Conservation (phyloP, 73 alveolate species). For the Symbiodinium pilosum region DNA sequence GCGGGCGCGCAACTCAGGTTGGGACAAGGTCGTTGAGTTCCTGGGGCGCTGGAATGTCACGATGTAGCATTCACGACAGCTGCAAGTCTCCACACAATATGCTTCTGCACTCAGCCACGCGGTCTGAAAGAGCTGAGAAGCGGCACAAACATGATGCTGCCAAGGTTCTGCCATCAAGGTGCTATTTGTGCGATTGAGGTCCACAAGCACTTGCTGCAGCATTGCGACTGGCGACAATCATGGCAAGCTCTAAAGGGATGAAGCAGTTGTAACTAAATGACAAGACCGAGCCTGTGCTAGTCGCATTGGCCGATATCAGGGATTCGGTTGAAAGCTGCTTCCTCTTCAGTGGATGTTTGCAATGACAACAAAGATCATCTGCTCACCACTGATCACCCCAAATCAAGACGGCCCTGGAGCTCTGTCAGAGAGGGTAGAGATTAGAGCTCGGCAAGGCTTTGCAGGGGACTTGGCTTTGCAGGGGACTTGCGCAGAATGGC, state of each 20-base stretch:
- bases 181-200: neutral
- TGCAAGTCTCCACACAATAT: too few species aligned
- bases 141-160: neutral
- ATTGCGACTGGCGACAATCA: neutral
- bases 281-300: neutral
- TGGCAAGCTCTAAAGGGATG: too few species aligned
- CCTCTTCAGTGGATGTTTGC: too few species aligned
- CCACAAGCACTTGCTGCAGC: neutral
- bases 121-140: neutral
- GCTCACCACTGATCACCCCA: too few species aligned
- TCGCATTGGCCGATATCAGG: neutral
- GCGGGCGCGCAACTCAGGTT: neutral
- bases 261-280: too few species aligned
- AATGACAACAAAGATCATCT: too few species aligned
- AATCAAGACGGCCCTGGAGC: too few species aligned
- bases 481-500: too few species aligned
- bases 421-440: too few species aligned
- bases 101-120: neutral
- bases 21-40: neutral
- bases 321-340: neutral
- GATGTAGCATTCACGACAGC: too few species aligned
- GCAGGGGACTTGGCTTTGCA: too few species aligned
- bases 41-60: neutral
- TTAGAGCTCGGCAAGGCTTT: too few species aligned
- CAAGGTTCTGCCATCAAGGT: neutral